These are phyloP conservation scores for Colletotrichum camelliae DNA, from an alignment of 2,329 filamentous ascomycete genomes.

Conservation along the genomic window DNA sequence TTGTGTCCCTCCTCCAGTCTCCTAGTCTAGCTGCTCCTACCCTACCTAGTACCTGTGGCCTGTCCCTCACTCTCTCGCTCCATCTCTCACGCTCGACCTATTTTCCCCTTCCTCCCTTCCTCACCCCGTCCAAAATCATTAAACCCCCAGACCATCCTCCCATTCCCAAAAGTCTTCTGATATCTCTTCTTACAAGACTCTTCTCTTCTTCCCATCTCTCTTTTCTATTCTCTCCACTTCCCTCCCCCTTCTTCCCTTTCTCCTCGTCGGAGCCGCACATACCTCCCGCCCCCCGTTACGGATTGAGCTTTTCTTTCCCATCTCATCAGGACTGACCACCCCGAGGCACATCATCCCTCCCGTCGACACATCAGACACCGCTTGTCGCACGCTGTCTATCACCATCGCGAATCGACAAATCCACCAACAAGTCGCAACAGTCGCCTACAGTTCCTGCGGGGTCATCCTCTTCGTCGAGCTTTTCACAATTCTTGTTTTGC, in stretches of 20 bases:
- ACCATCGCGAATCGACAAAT: conserved; percentile 25
- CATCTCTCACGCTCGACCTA: conserved; percentile 1
- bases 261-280: conserved; percentile 28
- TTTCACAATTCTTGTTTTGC: conserved; percentile 30
- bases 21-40: not conserved
- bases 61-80: conserved; percentile 1
- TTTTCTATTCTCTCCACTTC: conserved; percentile 33
- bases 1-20: not conserved
- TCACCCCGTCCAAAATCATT: conserved; percentile 39
- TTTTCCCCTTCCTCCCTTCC: conserved; percentile 26
- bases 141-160: conserved; percentile 44
- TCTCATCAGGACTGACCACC: conserved; percentile 29
- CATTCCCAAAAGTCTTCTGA: conserved; percentile 40
- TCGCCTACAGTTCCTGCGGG: conserved; percentile 36
- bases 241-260: conserved; percentile 32
- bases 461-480: conserved; percentile 19
- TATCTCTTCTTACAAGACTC: conserved; percentile 44
- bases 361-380: conserved; percentile 30
- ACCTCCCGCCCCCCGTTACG: conserved; percentile 22
- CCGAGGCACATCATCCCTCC: conserved; percentile 28
- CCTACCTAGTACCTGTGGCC: not conserved
- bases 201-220: conserved; percentile 41
- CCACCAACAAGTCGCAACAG: conserved; percentile 16
- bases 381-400: conserved; percentile 29
- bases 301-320: conserved; percentile 1